phyloP scores from a whole-genome alignment of 495 filamentous ascomycete genomes.

The Cetradonia linearis region DNA sequence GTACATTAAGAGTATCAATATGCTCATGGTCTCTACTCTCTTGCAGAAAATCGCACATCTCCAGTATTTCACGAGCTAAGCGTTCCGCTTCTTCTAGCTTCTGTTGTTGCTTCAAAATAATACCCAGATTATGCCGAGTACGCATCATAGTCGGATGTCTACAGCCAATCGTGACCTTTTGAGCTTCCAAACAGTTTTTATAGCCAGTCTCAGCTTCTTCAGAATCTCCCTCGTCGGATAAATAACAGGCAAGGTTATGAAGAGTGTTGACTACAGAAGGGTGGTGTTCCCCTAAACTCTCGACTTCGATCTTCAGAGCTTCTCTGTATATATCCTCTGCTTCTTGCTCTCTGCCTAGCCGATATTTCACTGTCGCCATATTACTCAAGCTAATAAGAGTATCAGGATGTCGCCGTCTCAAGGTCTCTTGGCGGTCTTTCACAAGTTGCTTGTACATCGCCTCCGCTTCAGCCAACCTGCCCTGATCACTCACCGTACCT shows the following conservation, averaged over 20 bases:
- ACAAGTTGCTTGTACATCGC: constrained; percentile 11
- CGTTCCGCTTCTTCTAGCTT: constrained; percentile 20
- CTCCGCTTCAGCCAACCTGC: constrained; percentile 17
- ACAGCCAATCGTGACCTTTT: constrained; percentile 25
- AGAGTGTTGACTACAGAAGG: constrained; percentile 22
- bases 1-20: neutral
- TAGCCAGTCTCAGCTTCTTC: constrained; percentile 13
- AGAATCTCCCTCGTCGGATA: neutral
- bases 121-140: constrained; percentile 11
- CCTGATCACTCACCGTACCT: constrained; percentile 3
- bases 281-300: constrained; percentile 23
- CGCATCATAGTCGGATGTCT: constrained; percentile 35
- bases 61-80: constrained; percentile 16
- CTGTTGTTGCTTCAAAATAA: constrained; percentile 8
- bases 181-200: neutral
- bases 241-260: constrained; percentile 16
- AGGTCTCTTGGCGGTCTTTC: neutral
- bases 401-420: constrained; percentile 21
- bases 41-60: neutral
- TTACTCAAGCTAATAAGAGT: constrained; percentile 16
- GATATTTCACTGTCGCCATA: constrained; percentile 9
- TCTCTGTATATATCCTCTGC: constrained; percentile 22
- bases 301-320: constrained; percentile 17
- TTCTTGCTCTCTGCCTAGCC: constrained; percentile 14
- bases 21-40: constrained; percentile 7